Base-by-base conservation (phyloP, 768 basidiomycete species). In the Glaciozyma martinii region DNA sequence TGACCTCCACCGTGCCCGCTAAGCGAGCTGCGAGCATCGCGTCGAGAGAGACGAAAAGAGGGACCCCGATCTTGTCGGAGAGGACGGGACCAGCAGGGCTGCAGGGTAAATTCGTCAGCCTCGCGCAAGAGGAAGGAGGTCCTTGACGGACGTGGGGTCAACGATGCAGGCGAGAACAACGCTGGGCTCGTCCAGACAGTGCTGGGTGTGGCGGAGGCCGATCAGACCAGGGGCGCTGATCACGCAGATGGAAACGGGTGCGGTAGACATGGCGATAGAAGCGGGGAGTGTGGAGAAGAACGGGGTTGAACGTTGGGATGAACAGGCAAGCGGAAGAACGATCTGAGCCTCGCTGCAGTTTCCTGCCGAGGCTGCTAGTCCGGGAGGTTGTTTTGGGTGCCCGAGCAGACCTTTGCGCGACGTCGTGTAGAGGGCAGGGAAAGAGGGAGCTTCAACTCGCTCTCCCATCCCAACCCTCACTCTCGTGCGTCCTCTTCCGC, bases 141-240 rank as follows among this genome's bases (percentile, higher is more conserved):
- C n/a, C n/a, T n/a, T n/a, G n/a, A n/a, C n/a, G n/a, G n/a, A n/a
- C 2, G 62, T 65, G 16, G 72, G 72, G 25, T 73, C 70, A 50
- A 73, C 67, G 25, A 73, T 65, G 43, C 63, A 65, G 1, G 58
- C 29, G 30, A 73, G 53, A 18, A 49, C 52, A 37, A 55, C 56
- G 0, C 16, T 18, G 27, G 62, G 59, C 29, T 73, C 66, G 30
- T 52, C 60, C 44, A 60, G 40, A 18, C 61, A 61, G 49, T 67
- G 67, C 43, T 66, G 29, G 10, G 63, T 66, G 47, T 69, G 67
- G 18, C 72, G 65, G 37, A 37, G 42, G 30, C 72, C 72, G 61
- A 71, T 73, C 15, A 71, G 63, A 32, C 72, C 72, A 64, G 62
- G 21, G 0, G 59, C 63, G 40, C 71, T 66, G 19, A 67, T 33